Evolutionary conservation across 345 rosid genomes (phyloP), one percentile per base, ranked within the genome.

Genomic region (Rubroshorea leprosula): DNA sequence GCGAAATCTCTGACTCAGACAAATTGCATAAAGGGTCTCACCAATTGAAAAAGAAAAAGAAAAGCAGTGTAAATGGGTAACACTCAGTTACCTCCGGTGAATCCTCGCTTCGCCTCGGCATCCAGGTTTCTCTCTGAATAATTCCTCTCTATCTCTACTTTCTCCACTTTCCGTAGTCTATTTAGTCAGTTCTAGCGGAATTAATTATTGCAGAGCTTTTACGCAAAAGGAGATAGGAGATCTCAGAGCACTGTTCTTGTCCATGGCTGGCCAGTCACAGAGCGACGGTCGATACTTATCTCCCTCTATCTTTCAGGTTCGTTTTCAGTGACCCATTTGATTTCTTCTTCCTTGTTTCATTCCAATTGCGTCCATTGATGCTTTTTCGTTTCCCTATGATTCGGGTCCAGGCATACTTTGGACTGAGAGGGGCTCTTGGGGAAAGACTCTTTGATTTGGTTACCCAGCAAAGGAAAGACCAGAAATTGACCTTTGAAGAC

Each of bases 361-460:
- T 27, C 8, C 8, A 8, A 8, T 35, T 35, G 41, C 41, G 7
- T 35, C n/a, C n/a, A 35, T 6, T 35, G 1, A 8, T 35, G 5
- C 7, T 35, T 1, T 6, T 35, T 29, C 12, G 41, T 35, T 6
- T 35, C 35, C 12, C 12, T 35, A 10, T 35, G 18, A n/a, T n/a
- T n/a, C n/a, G n/a, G n/a, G n/a, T 58, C 41, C 45, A 90, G 95
- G 74, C 44, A 7, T 80, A 76, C 71, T 87, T 85, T 68, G 82
- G 81, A 53, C 45, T 85, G 55, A 77, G 56, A 39, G 86, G 86
- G 58, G 63, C 74, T 61, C 76, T 87, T 38, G 87, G 89, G 4
- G 80, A 85, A 60, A 75, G 89, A 63, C 46, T 87, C 68, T 87
- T 87, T 18, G 73, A 85, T 75, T 70, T 85, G 68, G 73, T 79